phyloP scores from a whole-genome alignment of 1,284 basidiomycete genomes.

The Sphagnurus paluster region DNA sequence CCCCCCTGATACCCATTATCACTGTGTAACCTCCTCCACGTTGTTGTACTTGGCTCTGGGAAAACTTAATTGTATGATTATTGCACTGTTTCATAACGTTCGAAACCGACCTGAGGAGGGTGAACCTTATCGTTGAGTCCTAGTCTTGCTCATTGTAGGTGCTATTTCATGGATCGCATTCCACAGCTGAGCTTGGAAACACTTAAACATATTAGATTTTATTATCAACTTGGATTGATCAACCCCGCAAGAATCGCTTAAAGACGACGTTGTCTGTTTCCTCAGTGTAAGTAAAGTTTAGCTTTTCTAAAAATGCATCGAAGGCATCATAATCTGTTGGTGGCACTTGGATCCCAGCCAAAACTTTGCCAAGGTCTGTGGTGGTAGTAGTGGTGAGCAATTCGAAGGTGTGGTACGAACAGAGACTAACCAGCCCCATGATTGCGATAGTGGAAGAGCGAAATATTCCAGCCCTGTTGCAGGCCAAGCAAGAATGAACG shows the following conservation, averaged over 20 bases:
- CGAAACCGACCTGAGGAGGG: no score
- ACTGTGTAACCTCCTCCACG: no score
- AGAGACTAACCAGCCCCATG: slow-evolving; percentile 83
- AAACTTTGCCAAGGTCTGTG: slow-evolving; percentile 91
- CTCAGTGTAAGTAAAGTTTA: slow-evolving; percentile 90
- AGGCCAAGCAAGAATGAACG: slow-evolving; percentile 86
- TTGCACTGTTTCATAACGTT: no score
- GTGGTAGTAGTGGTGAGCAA: no score
- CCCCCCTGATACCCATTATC: no score
- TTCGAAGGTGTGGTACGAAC: slow-evolving; percentile 6
- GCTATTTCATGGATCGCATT: no score
- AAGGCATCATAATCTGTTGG: slow-evolving; percentile 65
- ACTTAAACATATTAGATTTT: no score
- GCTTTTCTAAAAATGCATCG: slow-evolving; percentile 69
- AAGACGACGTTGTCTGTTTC: slow-evolving; percentile 93
- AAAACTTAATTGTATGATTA: no score
- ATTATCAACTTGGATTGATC: slow-evolving; percentile 11
- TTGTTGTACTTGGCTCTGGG: no score
- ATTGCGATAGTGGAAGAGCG: slow-evolving; percentile 96
- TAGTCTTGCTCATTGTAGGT: no score
- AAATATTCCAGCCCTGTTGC: slow-evolving; percentile 90
- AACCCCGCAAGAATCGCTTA: slow-evolving; percentile 57
- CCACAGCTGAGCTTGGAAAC: no score
- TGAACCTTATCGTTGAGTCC: no score
- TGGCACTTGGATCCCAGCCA: slow-evolving; percentile 94